Evolutionary conservation across 2,329 filamentous ascomycete species (phyloP).

Genomic region (Colletotrichum spaethianum): DNA sequence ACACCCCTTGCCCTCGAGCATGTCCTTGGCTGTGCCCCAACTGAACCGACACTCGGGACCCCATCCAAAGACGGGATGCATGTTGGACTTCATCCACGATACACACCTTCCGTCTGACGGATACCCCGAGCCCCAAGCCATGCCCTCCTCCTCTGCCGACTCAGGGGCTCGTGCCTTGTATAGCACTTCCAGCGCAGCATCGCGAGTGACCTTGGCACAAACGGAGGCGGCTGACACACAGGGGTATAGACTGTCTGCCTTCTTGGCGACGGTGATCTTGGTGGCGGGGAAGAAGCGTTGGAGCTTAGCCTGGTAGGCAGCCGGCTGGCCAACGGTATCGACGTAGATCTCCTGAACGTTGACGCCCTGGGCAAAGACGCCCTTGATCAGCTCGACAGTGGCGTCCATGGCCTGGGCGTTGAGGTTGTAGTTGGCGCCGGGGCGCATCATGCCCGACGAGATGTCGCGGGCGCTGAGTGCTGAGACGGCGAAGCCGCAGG

Average conservation of each 20-base stretch:
- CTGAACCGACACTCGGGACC: constrained; percentile 93
- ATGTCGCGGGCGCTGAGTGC: constrained; percentile 89
- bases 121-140: constrained; percentile 91
- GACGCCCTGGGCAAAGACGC: constrained; percentile 82
- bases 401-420: constrained; percentile 97
- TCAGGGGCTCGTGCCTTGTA: constrained; percentile 65
- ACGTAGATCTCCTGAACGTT: constrained; percentile 93
- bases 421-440: constrained; percentile 82
- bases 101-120: constrained; percentile 88
- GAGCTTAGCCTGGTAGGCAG: constrained; percentile 86
- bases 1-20: constrained; percentile 82
- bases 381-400: constrained; percentile 85
- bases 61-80: constrained; percentile 97
- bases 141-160: constrained; percentile 55
- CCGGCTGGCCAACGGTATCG: constrained; percentile 91
- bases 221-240: constrained; percentile 95
- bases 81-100: constrained; percentile 85
- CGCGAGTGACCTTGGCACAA: constrained; percentile 95
- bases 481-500: constrained; percentile 87
- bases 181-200: constrained; percentile 87
- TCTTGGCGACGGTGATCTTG: constrained; percentile 85
- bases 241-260: constrained; percentile 93
- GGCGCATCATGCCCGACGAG: constrained; percentile 81
- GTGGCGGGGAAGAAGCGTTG: constrained; percentile 86
- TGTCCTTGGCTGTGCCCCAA: constrained; percentile 95